Evolutionary conservation across 148 eudicot species (phyloP).

Genomic region (Oxyria digyna): DNA sequence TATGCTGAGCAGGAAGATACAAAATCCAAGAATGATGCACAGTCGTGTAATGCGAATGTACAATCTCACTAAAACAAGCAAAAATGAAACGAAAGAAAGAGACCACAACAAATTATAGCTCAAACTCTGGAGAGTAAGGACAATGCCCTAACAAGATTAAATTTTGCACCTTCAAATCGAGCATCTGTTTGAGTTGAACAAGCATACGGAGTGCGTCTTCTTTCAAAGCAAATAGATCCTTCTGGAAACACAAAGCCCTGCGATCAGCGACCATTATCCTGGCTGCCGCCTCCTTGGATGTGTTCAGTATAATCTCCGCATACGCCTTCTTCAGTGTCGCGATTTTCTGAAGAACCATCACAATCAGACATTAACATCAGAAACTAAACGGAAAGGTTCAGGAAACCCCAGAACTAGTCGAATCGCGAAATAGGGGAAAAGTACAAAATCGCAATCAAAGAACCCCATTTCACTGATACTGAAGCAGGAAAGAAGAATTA

Average conservation of each 20-base stretch:
- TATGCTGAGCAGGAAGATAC: background rate
- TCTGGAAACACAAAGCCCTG: constrained; percentile 29
- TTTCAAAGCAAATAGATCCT: constrained; percentile 24
- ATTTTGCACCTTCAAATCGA: constrained; percentile 37
- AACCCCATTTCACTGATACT: constrained; percentile 1
- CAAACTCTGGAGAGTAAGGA: background rate
- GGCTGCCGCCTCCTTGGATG: constrained; percentile 62
- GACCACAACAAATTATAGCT: background rate
- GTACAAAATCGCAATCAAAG: background rate
- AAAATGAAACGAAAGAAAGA: background rate
- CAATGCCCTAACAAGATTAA: background rate
- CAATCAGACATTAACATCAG: no score
- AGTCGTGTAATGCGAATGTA: background rate
- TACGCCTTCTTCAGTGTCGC: constrained; percentile 52
- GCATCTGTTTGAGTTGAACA: constrained; percentile 28
- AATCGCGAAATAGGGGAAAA: background rate
- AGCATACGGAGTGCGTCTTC: constrained; percentile 41
- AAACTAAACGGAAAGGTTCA: background rate
- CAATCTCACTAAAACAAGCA: background rate
- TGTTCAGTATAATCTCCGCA: constrained; percentile 56
- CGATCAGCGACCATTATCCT: constrained; percentile 47
- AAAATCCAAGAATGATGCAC: background rate
- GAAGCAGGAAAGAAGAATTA: background rate
- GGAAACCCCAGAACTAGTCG: background rate
- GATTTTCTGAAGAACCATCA: constrained; percentile 23